Conservation (phyloP, 139 green algal species). For the Zygnema cylindricum region DNA sequence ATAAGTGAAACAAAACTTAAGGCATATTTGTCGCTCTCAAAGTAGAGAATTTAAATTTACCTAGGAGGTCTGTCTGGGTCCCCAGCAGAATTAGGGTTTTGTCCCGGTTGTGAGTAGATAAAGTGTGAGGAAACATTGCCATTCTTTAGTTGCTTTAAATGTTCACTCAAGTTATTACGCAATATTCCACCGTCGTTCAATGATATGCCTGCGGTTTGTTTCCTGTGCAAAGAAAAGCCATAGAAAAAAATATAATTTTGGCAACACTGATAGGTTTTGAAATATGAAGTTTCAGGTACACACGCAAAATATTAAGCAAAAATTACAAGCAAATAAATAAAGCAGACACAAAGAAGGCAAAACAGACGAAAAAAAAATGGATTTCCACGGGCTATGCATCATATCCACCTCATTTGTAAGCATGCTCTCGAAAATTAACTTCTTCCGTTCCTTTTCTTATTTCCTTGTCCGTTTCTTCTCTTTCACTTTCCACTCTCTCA, state of each 20-base stretch:
- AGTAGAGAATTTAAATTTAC: neutral
- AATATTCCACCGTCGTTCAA: neutral
- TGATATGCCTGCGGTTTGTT: neutral
- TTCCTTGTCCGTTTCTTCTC: neutral
- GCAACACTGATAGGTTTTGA: no score
- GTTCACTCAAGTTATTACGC: conserved; percentile 14
- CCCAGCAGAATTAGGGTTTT: conserved; percentile 16
- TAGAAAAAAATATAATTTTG: no score
- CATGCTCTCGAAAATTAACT: neutral
- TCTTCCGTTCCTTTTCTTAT: neutral
- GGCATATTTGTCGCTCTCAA: neutral
- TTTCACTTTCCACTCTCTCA: neutral
- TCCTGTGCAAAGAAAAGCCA: no score
- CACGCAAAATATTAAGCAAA: neutral
- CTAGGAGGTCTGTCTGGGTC: neutral
- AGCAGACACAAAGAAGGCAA: neutral
- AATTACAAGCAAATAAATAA: neutral
- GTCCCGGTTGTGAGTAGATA: conserved; percentile 24
- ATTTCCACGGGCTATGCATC: no score
- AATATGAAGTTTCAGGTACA: neutral
- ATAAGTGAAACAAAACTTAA: neutral
- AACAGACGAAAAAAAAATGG: neutral
- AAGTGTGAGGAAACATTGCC: neutral
- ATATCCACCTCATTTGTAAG: neutral
- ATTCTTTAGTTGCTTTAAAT: neutral